These are phyloP conservation scores for Przewalskia tangutica DNA, from an alignment of 257 asterid species.

Conservation along the genomic window DNA sequence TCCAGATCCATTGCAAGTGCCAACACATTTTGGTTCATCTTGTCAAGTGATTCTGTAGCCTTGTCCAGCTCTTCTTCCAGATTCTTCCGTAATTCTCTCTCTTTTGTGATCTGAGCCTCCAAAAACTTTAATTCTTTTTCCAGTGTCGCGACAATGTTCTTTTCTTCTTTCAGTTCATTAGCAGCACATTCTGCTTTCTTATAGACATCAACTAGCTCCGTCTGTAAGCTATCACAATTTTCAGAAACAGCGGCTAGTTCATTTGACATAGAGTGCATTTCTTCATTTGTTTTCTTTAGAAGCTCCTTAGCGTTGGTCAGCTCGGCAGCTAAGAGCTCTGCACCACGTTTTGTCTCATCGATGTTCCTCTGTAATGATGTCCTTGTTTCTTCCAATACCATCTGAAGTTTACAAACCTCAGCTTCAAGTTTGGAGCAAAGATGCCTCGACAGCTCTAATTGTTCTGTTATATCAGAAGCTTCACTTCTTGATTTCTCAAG, in stretches of 20 bases:
- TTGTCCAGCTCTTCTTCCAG: conserved; percentile 49
- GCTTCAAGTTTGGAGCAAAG: conserved; percentile 47
- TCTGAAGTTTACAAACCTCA: conserved; percentile 28
- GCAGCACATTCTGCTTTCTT: conserved; percentile 37
- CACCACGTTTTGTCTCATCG: conserved; percentile 31
- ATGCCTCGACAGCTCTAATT: conserved; percentile 39
- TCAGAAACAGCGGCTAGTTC: conserved; percentile 35
- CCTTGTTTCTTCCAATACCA: conserved; percentile 40
- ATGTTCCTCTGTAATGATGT: conserved; percentile 31
- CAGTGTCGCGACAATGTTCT: conserved; percentile 25
- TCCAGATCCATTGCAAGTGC: conserved; percentile 42
- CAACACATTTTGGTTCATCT: conserved; percentile 35
- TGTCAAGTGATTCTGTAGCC: conserved; percentile 50
- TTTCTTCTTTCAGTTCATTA: conserved; percentile 39
- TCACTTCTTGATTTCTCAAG: conserved; percentile 45
- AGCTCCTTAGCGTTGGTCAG: conserved; percentile 32
- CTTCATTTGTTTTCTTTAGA: conserved; percentile 37
- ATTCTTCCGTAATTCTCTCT: conserved; percentile 32
- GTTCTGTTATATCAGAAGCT: conserved; percentile 38
- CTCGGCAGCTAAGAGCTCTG: conserved; percentile 32
- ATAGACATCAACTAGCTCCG: conserved; percentile 38
- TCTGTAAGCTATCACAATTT: conserved; percentile 35
- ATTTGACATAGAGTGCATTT: conserved; percentile 24
- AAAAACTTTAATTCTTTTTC: conserved; percentile 34
- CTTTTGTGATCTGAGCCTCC: conserved; percentile 32